These are phyloP conservation scores for Russula abietina DNA, from an alignment of 768 basidiomycete genomes.

Conservation along the genomic window DNA sequence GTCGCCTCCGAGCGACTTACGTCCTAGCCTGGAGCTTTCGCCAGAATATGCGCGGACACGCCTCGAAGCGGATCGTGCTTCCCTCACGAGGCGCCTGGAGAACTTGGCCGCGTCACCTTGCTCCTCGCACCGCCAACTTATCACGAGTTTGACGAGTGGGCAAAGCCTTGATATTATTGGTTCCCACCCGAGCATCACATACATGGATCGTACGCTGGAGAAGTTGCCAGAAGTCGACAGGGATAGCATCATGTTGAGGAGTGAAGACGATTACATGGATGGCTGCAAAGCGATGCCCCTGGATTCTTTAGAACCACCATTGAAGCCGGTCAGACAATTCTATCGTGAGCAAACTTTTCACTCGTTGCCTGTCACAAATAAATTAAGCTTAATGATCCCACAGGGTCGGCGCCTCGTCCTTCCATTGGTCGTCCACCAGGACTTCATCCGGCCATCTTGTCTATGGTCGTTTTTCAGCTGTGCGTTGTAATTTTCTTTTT, in stretches of 20 bases:
- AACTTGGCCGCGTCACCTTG: neutral
- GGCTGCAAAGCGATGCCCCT: neutral
- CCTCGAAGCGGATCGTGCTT: conserved; percentile 4
- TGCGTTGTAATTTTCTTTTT: conserved; percentile 28
- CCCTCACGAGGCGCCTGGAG: neutral
- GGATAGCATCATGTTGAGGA: conserved; percentile 11
- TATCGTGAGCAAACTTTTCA: conserved; percentile 7
- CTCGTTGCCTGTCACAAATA: neutral
- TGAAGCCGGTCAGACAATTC: conserved; percentile 9
- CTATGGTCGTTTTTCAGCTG: conserved; percentile 53
- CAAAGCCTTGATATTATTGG: neutral
- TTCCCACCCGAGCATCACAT: neutral
- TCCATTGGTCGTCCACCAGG: conserved; percentile 21
- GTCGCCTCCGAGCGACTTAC: neutral
- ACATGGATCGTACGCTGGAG: conserved; percentile 1
- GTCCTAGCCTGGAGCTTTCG: conserved; percentile 17
- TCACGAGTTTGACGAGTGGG: neutral
- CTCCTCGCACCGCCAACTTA: neutral
- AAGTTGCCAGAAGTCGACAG: conserved; percentile 8
- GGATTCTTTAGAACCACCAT: neutral
- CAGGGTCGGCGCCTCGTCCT: conserved; percentile 18
- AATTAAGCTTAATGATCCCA: neutral
- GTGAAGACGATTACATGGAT: conserved; percentile 2
- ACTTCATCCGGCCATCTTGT: conserved; percentile 43
- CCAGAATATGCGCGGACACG: conserved; percentile 13